Evolutionary conservation across 805 yeast genomes (phyloP), one percentile per base, ranked within the genome.

Genomic region (Barnettozyma botsteinii): DNA sequence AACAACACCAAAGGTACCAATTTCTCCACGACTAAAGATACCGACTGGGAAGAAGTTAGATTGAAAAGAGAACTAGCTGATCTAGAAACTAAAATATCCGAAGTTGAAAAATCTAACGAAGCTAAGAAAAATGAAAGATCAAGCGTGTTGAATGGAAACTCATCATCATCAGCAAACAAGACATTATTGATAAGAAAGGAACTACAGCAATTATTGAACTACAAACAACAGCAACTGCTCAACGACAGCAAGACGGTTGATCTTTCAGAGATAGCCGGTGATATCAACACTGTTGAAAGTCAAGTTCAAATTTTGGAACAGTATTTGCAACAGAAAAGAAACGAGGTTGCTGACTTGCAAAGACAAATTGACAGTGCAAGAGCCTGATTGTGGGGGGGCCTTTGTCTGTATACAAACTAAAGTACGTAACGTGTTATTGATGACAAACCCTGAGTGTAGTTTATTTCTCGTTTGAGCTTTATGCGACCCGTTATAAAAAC

Each of bases 11-110:
- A 62, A 23, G 88, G 87, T 6, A 79, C 88, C 0, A 89, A 85
- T 57, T 82, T 83, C 56, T 74, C 82, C 4, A 71, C 78, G 1
- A 81, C 72, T 19, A 61, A 61, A 42, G 88, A 81, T n/a, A 79
- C 87, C 2, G 96, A 88, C 55, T 87, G 97, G 95, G 97, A 89
- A 60, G 87, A 83, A 53, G 94, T 83, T 13, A 73, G 93, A 50
- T 71, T 88, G 49, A 79, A 79, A 62, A 75, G 89, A 46, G 91
- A 88, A 57, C 68, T 91, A 45, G 71, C 79, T 11, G 85, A 85
- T 46, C 62, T 89, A 35, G 95, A 88, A 20, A 51, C 67, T n/a
- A 70, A 79, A 50, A 72, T 85, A 41, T 67, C 64, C 8, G 71
- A 74, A 42, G 81, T 85, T 3, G 76, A 75, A 47, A 57, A 60